Base-by-base conservation (phyloP, 2,329 filamentous ascomycete genomes). In the Cryphonectria parasitica region DNA sequence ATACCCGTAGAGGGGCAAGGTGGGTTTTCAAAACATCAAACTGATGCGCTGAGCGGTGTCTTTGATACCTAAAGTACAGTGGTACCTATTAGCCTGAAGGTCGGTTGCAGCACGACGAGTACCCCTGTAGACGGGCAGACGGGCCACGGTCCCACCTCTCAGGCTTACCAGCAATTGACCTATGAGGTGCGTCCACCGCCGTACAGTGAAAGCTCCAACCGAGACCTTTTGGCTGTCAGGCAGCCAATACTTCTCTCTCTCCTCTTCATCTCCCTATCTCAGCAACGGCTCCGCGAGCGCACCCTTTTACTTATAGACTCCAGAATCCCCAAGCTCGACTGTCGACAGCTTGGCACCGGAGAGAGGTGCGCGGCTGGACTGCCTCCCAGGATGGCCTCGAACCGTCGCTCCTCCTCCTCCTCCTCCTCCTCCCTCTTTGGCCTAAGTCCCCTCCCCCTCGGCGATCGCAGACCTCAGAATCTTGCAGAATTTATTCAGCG, bases 401-500 rank as follows among this genome's bases (percentile, higher is more conserved):
- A 74, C 71, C 62, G 67, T 65, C 52, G 34, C 22, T 64, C 58
- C 25, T 73, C 83, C 10, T 86, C 83, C 10, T 86, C 67, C 64
- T 56, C 41, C 22, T 34, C 67, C 62, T 56, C 41, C 22, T 64
- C 65, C 25, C 73, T 83, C 10, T 86, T 93, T 66, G 87, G 90
- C 13, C 82, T 95, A 71, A 88, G 88, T 70, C 88, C 91, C 58
- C 88, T 86, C 84, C 88, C 90, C 22, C 82, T 85, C 74, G 85
- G 82, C 76, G 86, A 83, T 81, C 87, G 83, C 77, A 85, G 83
- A 77, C 85, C 87, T 43, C 88, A 87, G 77, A 87, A 85, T 63
- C 84, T 98, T n/a, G 85, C 88, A 69, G 87, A 91, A 63, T 91
- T 95, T 75, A 94, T 98, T 75, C 83, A 87, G 70, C 93, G 95